Conservation (phyloP, 2,329 filamentous ascomycete species). For the Trichoderma simmonsii region DNA sequence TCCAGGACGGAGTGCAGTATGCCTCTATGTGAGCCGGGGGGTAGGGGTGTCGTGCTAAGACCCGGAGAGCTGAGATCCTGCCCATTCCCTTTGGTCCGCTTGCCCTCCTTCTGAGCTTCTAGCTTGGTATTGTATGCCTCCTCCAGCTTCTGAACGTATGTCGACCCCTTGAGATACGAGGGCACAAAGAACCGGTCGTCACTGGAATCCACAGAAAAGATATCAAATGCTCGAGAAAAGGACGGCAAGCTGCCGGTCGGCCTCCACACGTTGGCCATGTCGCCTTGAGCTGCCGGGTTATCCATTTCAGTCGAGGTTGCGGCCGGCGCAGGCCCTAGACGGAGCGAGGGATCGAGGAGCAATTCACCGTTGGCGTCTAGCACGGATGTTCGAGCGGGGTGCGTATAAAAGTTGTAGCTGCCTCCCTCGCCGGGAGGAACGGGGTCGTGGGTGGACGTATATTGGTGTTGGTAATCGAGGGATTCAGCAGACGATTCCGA, state of each 20-base stretch:
- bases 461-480: conserved; percentile 13
- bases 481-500: conserved; percentile 25
- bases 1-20: conserved; percentile 84
- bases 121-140: conserved; percentile 64
- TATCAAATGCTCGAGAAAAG: conserved; percentile 53
- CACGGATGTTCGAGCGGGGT: conserved; percentile 40
- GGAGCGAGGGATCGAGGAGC: conserved; percentile 20
- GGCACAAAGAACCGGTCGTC: conserved; percentile 68
- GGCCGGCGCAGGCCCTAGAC: conserved; percentile 9
- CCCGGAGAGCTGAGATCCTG: conserved; percentile 53
- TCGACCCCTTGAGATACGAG: conserved; percentile 75
- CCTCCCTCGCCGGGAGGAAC: conserved; percentile 31
- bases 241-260: conserved; percentile 36
- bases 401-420: conserved; percentile 46
- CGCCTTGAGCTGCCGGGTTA: conserved; percentile 29
- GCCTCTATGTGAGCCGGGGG: conserved; percentile 62
- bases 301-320: conserved; percentile 31
- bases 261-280: conserved; percentile 26
- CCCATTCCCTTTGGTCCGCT: conserved; percentile 23
- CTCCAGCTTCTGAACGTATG: conserved; percentile 73
- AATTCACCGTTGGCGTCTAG: conserved; percentile 47
- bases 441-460: conserved; percentile 27
- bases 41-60: conserved; percentile 41
- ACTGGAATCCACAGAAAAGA: conserved; percentile 38
- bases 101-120: conserved; percentile 48